A percentile compares a stretch with the other conserved stretches of the same genome.
Evolutionary conservation across 2,329 filamentous ascomycete species (phyloP).

Genomic region (Zarea fungicola): DNA sequence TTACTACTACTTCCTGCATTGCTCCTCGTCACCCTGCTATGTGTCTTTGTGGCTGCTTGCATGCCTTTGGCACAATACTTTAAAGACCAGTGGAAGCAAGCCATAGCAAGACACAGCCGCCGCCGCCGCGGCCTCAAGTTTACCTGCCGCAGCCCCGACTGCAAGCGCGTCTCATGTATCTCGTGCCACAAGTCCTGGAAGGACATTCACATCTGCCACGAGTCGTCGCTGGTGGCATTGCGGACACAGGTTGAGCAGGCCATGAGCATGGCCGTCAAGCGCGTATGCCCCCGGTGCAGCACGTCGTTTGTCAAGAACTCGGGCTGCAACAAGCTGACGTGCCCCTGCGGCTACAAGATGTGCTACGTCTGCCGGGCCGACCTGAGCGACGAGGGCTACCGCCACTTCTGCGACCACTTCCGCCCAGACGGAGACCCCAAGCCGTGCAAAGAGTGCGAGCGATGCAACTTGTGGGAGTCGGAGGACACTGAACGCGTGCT

Average conservation of each 20-base stretch:
- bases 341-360: slow-evolving; percentile 95
- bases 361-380: slow-evolving; percentile 92
- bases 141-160: slow-evolving; percentile 65
- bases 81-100: slow-evolving; percentile 46
- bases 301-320: slow-evolving; percentile 88
- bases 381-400: slow-evolving; percentile 70
- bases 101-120: slow-evolving; percentile 63
- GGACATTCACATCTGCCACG: slow-evolving; percentile 87
- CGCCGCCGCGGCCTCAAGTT: slow-evolving; percentile 72
- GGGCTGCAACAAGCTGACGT: slow-evolving; percentile 96
- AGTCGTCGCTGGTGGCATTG: slow-evolving; percentile 73
- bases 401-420: slow-evolving; percentile 96
- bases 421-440: slow-evolving; percentile 68
- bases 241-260: slow-evolving; percentile 88
- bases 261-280: slow-evolving; percentile 89
- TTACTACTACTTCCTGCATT: slow-evolving; percentile 51
- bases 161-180: slow-evolving; percentile 69
- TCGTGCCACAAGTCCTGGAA: slow-evolving; percentile 77
- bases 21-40: slow-evolving; percentile 41
- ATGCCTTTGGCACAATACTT: slow-evolving; percentile 38
- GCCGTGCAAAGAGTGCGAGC: slow-evolving; percentile 71
- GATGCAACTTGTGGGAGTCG: slow-evolving; percentile 73
- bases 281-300: slow-evolving; percentile 86
- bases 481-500: slow-evolving; percentile 68
- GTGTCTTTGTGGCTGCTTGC: slow-evolving; percentile 38